Conservation (phyloP, 441 rosid genomes). For the Corymbia citriodora region DNA sequence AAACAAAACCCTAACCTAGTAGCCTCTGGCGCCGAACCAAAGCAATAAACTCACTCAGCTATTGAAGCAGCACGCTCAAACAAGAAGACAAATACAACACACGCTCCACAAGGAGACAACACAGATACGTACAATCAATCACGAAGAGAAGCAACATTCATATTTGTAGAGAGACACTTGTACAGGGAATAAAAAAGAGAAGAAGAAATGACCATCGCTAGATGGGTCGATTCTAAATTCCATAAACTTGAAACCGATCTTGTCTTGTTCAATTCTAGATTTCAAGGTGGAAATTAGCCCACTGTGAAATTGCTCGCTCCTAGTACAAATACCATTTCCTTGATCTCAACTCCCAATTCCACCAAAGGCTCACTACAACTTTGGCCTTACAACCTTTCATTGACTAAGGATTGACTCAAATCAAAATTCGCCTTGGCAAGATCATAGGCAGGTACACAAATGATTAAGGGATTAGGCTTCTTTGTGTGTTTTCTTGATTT, state of each 20-base stretch:
- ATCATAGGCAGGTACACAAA: background rate
- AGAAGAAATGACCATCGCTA: background rate
- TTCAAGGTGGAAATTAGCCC: accelerated
- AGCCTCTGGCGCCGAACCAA: background rate
- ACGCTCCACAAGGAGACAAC: background rate
- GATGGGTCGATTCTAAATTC: background rate
- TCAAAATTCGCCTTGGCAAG: background rate
- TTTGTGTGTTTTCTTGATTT: background rate
- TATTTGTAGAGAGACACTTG: background rate
- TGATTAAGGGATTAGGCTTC: background rate
- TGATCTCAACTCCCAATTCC: background rate
- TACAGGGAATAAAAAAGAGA: background rate
- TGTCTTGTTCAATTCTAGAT: too few relatives aligned
- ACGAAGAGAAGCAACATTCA: background rate
- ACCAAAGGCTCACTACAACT: background rate
- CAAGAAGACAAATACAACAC: background rate
- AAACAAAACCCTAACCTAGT: background rate
- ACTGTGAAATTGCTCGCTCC: background rate
- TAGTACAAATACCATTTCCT: background rate
- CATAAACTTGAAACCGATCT: background rate
- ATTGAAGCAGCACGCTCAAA: background rate
- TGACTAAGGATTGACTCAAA: background rate
- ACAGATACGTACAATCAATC: background rate
- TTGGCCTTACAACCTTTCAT: background rate
- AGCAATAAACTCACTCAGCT: background rate